A percentile compares a stretch with the other conserved stretches of the same genome.
phyloP scores from a whole-genome alignment of 768 basidiomycete genomes.

The Suillus paluster region DNA sequence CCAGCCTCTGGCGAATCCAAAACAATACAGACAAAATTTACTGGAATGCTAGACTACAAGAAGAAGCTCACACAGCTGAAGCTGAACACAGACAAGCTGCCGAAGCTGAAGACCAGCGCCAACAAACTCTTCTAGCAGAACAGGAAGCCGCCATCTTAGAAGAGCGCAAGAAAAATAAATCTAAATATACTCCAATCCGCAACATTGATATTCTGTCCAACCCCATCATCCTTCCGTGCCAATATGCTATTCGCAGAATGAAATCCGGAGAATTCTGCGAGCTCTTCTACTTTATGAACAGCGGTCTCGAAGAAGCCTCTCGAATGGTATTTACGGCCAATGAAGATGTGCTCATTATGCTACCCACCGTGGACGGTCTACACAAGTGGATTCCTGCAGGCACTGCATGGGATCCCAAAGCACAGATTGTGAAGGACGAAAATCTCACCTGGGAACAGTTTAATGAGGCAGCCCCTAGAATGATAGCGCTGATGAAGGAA shows the following conservation, averaged over 20 bases:
- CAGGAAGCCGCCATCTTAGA: not conserved
- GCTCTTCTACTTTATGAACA: constrained; percentile 11
- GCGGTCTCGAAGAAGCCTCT: not conserved
- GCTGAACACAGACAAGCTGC: too few species aligned
- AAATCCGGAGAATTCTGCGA: not conserved
- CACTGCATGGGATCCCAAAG: not conserved
- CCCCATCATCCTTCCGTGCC: not conserved
- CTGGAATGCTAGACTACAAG: too few species aligned
- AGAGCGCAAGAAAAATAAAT: constrained; percentile 3
- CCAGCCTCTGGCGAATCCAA: too few species aligned
- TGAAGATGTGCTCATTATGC: not conserved
- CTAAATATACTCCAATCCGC: not conserved
- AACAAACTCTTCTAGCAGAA: too few species aligned
- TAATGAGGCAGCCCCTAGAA: constrained; percentile 7
- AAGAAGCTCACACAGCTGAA: too few species aligned
- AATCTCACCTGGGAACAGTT: constrained; percentile 10
- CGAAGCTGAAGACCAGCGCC: too few species aligned
- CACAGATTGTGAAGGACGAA: not conserved
- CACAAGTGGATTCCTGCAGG: not conserved
- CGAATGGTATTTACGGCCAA: accelerated
- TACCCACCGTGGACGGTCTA: not conserved
- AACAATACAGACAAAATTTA: too few species aligned
- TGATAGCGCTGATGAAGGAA: constrained; percentile 12
- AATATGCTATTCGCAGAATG: not conserved
- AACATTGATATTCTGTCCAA: not conserved